Conservation (phyloP, 768 basidiomycete genomes). For the Suillus discolor region DNA sequence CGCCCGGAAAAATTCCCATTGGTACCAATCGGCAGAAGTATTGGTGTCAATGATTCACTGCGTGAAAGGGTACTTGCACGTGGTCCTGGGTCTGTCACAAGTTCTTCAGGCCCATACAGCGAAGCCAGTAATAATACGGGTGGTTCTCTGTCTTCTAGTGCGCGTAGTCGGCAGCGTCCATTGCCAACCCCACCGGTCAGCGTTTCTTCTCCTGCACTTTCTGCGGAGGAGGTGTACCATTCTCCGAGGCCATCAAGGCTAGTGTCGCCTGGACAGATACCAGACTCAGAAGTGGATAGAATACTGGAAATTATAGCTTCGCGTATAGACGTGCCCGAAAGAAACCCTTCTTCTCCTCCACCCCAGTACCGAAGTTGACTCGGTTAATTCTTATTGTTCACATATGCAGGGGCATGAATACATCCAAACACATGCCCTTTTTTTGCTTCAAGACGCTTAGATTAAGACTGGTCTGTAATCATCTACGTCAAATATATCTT, state of each 20-base stretch:
- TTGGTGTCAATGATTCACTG: neutral
- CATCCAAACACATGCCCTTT: neutral
- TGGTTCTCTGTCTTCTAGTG: slow-evolving; percentile 2
- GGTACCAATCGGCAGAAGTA: slow-evolving; percentile 5
- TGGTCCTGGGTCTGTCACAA: neutral
- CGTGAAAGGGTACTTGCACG: slow-evolving; percentile 1
- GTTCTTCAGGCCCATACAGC: slow-evolving; percentile 1
- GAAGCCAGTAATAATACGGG: neutral
- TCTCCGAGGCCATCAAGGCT: slow-evolving; percentile 3
- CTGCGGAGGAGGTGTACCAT: neutral
- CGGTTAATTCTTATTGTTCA: slow-evolving; percentile 1
- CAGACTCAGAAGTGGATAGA: slow-evolving; percentile 12
- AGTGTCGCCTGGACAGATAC: neutral
- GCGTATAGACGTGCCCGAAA: slow-evolving; percentile 10
- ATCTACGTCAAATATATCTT: slow-evolving; percentile 3
- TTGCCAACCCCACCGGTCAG: neutral
- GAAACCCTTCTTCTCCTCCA: neutral
- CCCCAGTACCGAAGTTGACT: slow-evolving; percentile 10
- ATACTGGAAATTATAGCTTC: slow-evolving; percentile 10
- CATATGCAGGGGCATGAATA: neutral
- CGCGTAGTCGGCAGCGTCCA: neutral
- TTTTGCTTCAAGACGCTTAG: neutral
- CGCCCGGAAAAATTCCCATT: slow-evolving; percentile 7
- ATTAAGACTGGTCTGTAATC: neutral
- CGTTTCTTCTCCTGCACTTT: neutral